Evolutionary conservation across 1,139 yeast species (phyloP), one percentile per base, ranked within the genome.

Genomic region (Pichia inconspicua): DNA sequence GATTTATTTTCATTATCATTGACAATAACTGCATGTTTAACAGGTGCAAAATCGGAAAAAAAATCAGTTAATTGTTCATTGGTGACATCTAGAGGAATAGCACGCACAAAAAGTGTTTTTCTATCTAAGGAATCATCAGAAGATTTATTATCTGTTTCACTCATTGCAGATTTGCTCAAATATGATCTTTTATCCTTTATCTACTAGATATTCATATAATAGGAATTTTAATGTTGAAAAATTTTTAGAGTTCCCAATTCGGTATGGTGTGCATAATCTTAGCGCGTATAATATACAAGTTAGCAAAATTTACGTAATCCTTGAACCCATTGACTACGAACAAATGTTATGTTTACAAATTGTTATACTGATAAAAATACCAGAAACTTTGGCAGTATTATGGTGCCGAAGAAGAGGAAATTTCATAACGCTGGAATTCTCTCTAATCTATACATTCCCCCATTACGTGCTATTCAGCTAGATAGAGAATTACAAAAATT

Each of bases 1-100:
- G 96, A 86, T 44, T 78, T 71, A 44, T 84, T 78, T 43, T 84
- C 80, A 14, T 74, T 71, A 63, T 92, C 96, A 43, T 75, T 84
- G 25, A 94, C 98, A 45, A 92, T 78, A 45, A 89, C 94, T 4
- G 97, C 96, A 67, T 92, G 98, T 67, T 84, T 89, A 14, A 92
- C 95, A 5, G 98, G 98, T 1, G 88, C 94, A 66, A 89, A 84
- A 55, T 88, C 88, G 1, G 97, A 84, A 62, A 92, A 92, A 67
- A 75, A 88, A 57, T 84, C 86, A 1, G 92, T 76, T 45, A 89
- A 73, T 58, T 88, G 82, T 51, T 88, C 96, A 27, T 83, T 78
- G 1, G 94, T 84, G 7, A 90, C 95, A 46, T 79, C 84, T 53
- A 74, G 71, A 1, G 97, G 97, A 46, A 92, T 72, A 5, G 89